phyloP scores from a whole-genome alignment of 768 basidiomycete species.

The Calocybe cyanea region DNA sequence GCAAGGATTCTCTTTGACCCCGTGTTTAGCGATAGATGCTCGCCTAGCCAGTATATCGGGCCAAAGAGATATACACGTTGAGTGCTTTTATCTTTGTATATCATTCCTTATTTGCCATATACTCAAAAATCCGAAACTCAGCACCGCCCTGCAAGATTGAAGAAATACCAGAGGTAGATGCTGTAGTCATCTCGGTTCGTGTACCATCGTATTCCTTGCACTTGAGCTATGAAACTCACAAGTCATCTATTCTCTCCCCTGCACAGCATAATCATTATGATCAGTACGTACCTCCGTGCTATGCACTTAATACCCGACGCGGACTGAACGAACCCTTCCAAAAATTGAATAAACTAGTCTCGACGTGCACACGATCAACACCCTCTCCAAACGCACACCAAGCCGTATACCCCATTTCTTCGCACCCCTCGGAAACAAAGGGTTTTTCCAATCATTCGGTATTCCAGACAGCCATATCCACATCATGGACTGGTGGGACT shows the following conservation, averaged over 20 bases:
- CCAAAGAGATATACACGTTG: constrained; percentile 46
- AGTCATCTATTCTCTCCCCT: background rate
- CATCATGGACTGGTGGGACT: constrained; percentile 67
- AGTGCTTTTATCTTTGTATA: constrained; percentile 15
- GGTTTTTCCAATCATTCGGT: constrained; percentile 36
- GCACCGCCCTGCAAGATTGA: constrained; percentile 47
- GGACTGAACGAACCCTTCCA: background rate
- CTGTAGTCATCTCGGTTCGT: constrained; percentile 57
- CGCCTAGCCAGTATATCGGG: constrained; percentile 40
- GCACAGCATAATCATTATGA: constrained; percentile 50
- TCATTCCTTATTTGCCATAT: background rate
- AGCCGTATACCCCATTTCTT: constrained; percentile 47
- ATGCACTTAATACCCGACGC: background rate
- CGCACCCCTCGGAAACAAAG: constrained; percentile 50
- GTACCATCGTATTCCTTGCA: too few relatives aligned
- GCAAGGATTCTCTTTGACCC: constrained; percentile 51
- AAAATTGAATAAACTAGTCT: constrained; percentile 25
- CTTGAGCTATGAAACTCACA: background rate
- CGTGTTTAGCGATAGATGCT: constrained; percentile 50
- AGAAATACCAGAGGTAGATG: constrained; percentile 59
- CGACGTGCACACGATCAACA: constrained; percentile 38
- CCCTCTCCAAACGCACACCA: constrained; percentile 30
- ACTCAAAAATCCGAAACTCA: constrained; percentile 13
- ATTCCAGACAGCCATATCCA: constrained; percentile 38
- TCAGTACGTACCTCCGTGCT: constrained; percentile 30